Evolutionary conservation across 1,284 basidiomycete genomes (phyloP).

Genomic region (Marasmius tenuissimus): DNA sequence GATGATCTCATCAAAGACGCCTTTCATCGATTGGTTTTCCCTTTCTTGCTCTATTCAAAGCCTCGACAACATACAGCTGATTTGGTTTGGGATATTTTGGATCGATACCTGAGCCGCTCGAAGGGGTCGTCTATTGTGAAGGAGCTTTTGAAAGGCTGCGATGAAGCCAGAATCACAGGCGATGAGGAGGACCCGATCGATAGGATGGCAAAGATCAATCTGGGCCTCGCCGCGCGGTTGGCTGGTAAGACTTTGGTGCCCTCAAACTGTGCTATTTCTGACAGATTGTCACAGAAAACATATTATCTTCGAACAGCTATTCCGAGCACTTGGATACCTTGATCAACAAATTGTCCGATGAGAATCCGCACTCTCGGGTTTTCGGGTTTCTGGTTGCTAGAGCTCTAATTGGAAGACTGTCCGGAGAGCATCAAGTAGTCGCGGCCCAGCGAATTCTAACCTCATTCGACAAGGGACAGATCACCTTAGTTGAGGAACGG

Average conservation of each 20-base stretch:
- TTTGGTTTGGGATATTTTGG: slow-evolving; percentile 64
- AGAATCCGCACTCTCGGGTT: slow-evolving; percentile 50
- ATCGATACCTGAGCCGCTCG: slow-evolving; percentile 24
- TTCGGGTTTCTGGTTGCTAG: slow-evolving; percentile 62
- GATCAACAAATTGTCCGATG: slow-evolving; percentile 47
- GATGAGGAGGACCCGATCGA: slow-evolving; percentile 42
- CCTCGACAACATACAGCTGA: slow-evolving; percentile 62
- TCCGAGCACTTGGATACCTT: slow-evolving; percentile 30
- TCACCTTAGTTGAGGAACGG: slow-evolving; percentile 38
- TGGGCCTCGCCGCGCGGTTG: slow-evolving; percentile 53
- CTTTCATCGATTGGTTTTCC: slow-evolving; percentile 67
- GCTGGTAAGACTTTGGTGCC: slow-evolving; percentile 50
- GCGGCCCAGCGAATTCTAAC: slow-evolving; percentile 50
- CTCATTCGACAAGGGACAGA: slow-evolving; percentile 43
- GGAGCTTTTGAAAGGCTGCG: slow-evolving; percentile 34
- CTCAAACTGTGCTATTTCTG: too few species aligned
- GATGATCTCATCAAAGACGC: slow-evolving; percentile 35
- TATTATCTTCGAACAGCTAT: slow-evolving; percentile 26
- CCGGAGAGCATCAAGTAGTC: slow-evolving; percentile 57
- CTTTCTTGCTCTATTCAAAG: slow-evolving; percentile 73
- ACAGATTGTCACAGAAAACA: slow-evolving; percentile 3
- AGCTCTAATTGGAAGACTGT: slow-evolving; percentile 43
- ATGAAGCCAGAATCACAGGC: slow-evolving; percentile 22
- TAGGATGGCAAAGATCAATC: slow-evolving; percentile 47
- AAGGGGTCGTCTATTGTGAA: slow-evolving; percentile 53